phyloP scores from a whole-genome alignment of 2,329 filamentous ascomycete species.

The Tolypocladium ophioglossoides region DNA sequence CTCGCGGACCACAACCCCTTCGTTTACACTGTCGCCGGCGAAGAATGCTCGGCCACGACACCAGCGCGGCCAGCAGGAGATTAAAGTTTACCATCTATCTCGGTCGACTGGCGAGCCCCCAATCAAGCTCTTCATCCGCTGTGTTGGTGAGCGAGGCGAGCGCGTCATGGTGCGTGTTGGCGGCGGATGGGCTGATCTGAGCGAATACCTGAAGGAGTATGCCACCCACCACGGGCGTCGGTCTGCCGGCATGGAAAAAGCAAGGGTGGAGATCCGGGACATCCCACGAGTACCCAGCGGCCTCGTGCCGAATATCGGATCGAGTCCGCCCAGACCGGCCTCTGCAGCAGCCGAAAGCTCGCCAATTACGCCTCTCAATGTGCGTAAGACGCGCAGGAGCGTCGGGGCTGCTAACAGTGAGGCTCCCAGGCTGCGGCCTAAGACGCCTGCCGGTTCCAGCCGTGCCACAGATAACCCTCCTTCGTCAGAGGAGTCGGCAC shows the following conservation, averaged over 20 bases:
- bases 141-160: constrained; percentile 81
- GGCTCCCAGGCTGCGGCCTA: constrained; percentile 22
- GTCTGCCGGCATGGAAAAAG: constrained; percentile 32
- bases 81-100: constrained; percentile 86
- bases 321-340: constrained; percentile 30
- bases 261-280: constrained; percentile 50
- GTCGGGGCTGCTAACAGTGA: constrained; percentile 24
- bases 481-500: constrained; percentile 31
- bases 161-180: constrained; percentile 97
- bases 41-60: constrained; percentile 38
- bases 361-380: constrained; percentile 37
- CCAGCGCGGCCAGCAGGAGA: constrained; percentile 53
- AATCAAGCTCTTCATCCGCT: constrained; percentile 88
- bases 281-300: constrained; percentile 22
- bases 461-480: constrained; percentile 27
- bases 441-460: constrained; percentile 30
- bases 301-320: constrained; percentile 20
- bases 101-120: constrained; percentile 75
- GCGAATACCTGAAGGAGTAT: constrained; percentile 90
- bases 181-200: constrained; percentile 95
- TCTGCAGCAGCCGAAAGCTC: constrained; percentile 26
- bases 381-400: constrained; percentile 44
- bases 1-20: constrained; percentile 51
- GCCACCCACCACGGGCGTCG: constrained; percentile 82
- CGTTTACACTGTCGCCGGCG: constrained; percentile 59